A percentile compares a stretch with the other conserved stretches of the same genome.
These are phyloP conservation scores for Leccinum uliginosum DNA, from an alignment of 768 basidiomycete species.

Conservation along the genomic window DNA sequence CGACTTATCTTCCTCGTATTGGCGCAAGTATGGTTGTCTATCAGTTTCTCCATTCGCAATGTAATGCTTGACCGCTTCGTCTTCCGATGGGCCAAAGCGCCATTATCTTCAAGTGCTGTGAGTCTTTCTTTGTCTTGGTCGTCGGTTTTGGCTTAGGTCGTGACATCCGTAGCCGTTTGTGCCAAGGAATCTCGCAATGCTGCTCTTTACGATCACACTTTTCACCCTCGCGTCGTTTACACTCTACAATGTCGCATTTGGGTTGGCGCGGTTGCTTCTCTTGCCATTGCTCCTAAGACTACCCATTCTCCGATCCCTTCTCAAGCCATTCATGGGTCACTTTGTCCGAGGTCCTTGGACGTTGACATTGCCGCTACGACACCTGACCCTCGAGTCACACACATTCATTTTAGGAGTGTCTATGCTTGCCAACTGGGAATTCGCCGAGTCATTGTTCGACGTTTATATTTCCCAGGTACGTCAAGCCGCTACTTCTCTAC, in stretches of 20 bases:
- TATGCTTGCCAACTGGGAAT: slow-evolving; percentile 61
- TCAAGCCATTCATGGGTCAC: slow-evolving; percentile 62
- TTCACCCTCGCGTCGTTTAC: slow-evolving; percentile 37
- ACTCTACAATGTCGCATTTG: slow-evolving; percentile 43
- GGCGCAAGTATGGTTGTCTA: slow-evolving; percentile 47
- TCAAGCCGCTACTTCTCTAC: neutral
- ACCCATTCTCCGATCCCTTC: slow-evolving; percentile 45
- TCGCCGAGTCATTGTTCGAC: slow-evolving; percentile 57
- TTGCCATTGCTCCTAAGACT: slow-evolving; percentile 52
- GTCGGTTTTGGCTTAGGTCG: neutral
- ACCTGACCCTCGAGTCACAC: slow-evolving; percentile 42
- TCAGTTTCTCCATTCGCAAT: slow-evolving; percentile 50
- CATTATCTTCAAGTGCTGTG: slow-evolving; percentile 16
- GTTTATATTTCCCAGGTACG: slow-evolving; percentile 52
- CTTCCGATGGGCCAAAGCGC: slow-evolving; percentile 37
- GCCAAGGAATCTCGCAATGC: slow-evolving; percentile 15
- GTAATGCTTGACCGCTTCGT: slow-evolving; percentile 61
- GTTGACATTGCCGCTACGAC: slow-evolving; percentile 43
- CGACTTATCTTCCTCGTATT: slow-evolving; percentile 56
- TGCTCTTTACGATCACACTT: slow-evolving; percentile 37
- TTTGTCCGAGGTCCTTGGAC: slow-evolving; percentile 58
- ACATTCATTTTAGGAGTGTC: slow-evolving; percentile 48
- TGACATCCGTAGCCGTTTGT: slow-evolving; percentile 17
- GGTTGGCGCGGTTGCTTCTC: slow-evolving; percentile 39
- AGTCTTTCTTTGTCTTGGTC: neutral